Evolutionary conservation across 805 yeast species (phyloP), one percentile per base, ranked within the genome.

Genomic region (Komagataella pseudopastoris): DNA sequence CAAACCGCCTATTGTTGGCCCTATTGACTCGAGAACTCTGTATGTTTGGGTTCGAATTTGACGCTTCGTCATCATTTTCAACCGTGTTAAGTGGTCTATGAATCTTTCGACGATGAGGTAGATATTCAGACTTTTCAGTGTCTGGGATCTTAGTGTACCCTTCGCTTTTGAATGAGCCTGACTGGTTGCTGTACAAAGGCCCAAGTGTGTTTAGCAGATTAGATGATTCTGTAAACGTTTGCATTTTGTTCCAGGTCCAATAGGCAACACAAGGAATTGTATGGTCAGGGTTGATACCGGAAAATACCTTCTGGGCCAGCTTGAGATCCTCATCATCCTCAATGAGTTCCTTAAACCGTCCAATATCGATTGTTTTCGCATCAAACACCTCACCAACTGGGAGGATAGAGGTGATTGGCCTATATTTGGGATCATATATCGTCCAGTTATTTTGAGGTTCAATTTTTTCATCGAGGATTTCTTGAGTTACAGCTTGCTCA

Each of bases 11-110:
- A 60, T 86, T 87, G 57, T 83, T 82, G 14, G 93, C 95, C 61
- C 96, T 78, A 62, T 85, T 88, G 51, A 83, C 85, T 61, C 96
- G 80, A 3, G 96, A 87, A 54, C 89, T 84, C 55, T 83, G 83
- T 7, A 75, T 63, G 52, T 69, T 73, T 24, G 68, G 57, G 55
- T 59, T 55, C 39, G 59, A 55, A 14, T 59, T 49, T 12, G 52
- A 51, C 17, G 59, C 57, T 18, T 71, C 76, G 18, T 78, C 82
- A 49, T 77, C 83, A 45, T 67, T 65, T 55, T 79, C 82, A n/a
- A 86, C 76, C 0, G 91, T 85, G 53, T 80, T 83, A 55, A 86
- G 67, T n/a, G 90, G 91, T 56, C 76, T 72, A 56, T 83, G 78
- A 1, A 77, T 66, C 58, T 76, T 80, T 53, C 87, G 77, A 49